Evolutionary conservation across 495 filamentous ascomycete species (phyloP), one percentile per base, ranked within the genome.

Genomic region (Friedmanniomyces endolithicus): DNA sequence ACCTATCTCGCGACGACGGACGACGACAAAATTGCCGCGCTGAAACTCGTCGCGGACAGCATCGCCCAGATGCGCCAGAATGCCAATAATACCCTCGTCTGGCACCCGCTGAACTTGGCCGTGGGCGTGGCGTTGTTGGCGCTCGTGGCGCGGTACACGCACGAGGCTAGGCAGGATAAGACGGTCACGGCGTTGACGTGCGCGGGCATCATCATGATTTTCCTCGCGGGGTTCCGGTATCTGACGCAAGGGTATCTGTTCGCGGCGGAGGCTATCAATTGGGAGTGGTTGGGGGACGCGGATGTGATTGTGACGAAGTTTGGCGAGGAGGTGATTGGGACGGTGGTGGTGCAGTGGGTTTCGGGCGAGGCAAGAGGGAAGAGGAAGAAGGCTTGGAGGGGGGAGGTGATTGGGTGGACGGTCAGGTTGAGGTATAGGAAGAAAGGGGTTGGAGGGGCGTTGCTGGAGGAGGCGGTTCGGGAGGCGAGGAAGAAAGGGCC

Each of bases 401-500:
- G 66, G 3, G 67, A 85, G 17, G 81, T 90, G 45, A 72, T 83
- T 22, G 87, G 84, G 0, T 90, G 87, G 85, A 86, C 87, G 2
- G 84, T 88, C 0, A 73, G 75, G 64, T 56, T 79, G 55, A 71
- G 67, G 58, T 90, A 86, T 65, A 74, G 88, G 12, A 69, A 77
- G 6, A 72, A 73, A 50, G 87, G 87, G 0, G 68, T 94, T 8
- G 88, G 87, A 3, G 70, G 62, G 16, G 81, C 76, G 23, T 68
- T 95, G 64, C 67, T 94, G 50, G 75, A 83, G 51, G 78, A 82
- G 57, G 84, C 80, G 2, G 79, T 86, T 0, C 69, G 67, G 53
- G 53, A 83, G 44, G 78, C 77, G 51, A 73, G 77, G 57, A 72
- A 73, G 62, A 76, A 74, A 52, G 81, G 83, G 6, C 73, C 67